These are phyloP conservation scores for Helianthus annuus DNA, from an alignment of 129 eudicot genomes.

Conservation along the genomic window HanXRQr2.0-SUNRISE NC_035436.2:188332339-188332838, in stretches of 20 bases:
- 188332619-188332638: neutral
- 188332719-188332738: neutral
- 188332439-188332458: no score
- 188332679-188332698: neutral
- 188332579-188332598: no score
- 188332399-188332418: no score
- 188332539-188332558: no score
- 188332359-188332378: neutral
- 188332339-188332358: neutral
- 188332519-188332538: no score
- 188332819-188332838: slow-evolving; percentile 72
- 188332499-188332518: no score
- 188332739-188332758: neutral
- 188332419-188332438: no score
- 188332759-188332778: slow-evolving; percentile 90
- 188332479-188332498: no score
- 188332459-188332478: no score
- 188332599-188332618: slow-evolving; percentile 1
- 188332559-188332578: no score
- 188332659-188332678: neutral
- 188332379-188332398: neutral
- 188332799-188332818: slow-evolving; percentile 96
- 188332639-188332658: slow-evolving; percentile 2
- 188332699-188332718: neutral
- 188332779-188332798: slow-evolving; percentile 82